Evolutionary conservation across 176 grass and related monocot species (phyloP), one percentile per base, ranked within the genome.

Genomic region (Oryza officinalis): DNA sequence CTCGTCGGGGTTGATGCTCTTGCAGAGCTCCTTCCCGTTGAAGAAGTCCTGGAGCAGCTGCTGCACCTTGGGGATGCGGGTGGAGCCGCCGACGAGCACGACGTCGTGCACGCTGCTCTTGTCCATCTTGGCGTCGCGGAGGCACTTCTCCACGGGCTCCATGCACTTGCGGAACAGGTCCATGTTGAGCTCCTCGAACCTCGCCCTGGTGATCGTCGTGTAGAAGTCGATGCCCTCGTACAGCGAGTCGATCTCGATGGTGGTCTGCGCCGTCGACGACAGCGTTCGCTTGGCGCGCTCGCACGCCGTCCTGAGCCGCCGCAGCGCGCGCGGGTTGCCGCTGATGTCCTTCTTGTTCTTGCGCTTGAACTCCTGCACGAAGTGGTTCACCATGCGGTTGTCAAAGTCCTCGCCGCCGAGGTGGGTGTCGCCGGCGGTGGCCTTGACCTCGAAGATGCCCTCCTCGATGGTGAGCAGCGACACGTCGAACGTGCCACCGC

Each of bases 1-100:
- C 89, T 99, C 97, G 47, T 99, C 97, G 2, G 97, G 97, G 89
- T 99, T 99, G 83, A 99, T 99, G 86, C 88, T 99, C 97, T 99
- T 99, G 93, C 97, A 99, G 17, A 99, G 87, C 89, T 99, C 97
- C 89, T 99, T 99, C 32, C 93, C 97, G 64, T 99, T 99, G 89
- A 96, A 96, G 87, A 99, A 99, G 80, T 99, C 97, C 84, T 99
- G 97, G 22, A 99, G 91, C 74, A 99, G 81, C 83, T 97, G 95
- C 86, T 97, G 95, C 52, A 97, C 95, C 79, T 91, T 94, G 60
- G 95, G 95, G 65, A 97, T 97, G 25, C 95, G 85, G 60, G 95
- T 97, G 44, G 92, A 97, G 22, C 95, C 95, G 32, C 95, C 95
- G 2, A 97, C 95, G 25, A 97, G 88, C n/a, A 97, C 95, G 1